Percentiles rank a stretch among this genome's conserved stretches.
These are phyloP conservation scores for Taiozyma onychis DNA, from an alignment of 1,139 yeast species.

Conservation along the genomic window DNA sequence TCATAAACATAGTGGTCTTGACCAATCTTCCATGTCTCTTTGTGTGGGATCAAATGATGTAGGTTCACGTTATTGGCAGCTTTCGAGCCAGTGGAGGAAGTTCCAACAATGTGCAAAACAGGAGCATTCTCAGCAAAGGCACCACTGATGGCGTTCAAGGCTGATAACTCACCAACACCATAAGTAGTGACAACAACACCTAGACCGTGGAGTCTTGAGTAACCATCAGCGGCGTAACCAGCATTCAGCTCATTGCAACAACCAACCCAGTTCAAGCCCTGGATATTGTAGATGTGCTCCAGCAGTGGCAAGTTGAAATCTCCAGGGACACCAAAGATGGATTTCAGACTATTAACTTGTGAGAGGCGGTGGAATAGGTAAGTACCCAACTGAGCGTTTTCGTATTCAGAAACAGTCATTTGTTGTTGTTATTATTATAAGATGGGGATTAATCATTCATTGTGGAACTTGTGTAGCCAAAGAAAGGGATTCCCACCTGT, in stretches of 20 bases:
- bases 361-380: conserved; percentile 43
- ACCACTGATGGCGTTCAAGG: conserved; percentile 80
- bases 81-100: conserved; percentile 41
- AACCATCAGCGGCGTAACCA: conserved; percentile 69
- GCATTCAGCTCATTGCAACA: conserved; percentile 71
- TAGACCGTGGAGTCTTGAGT: conserved; percentile 60
- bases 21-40: conserved; percentile 36
- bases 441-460: neutral
- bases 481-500: neutral
- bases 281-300: conserved; percentile 59
- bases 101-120: conserved; percentile 78
- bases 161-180: conserved; percentile 87
- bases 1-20: conserved; percentile 64
- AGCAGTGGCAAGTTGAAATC: conserved; percentile 62
- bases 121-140: conserved; percentile 79
- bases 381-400: conserved; percentile 41
- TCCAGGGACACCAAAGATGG: conserved; percentile 47
- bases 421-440: neutral
- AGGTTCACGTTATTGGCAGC: conserved; percentile 19
- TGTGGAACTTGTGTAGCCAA: neutral
- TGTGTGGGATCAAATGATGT: conserved; percentile 68
- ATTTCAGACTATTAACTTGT: conserved; percentile 30
- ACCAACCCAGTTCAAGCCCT: conserved; percentile 61
- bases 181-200: conserved; percentile 60
- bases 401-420: conserved; percentile 29